Base-by-base conservation (phyloP, 495 filamentous ascomycete genomes). In the Choiromyces venosus region DNA sequence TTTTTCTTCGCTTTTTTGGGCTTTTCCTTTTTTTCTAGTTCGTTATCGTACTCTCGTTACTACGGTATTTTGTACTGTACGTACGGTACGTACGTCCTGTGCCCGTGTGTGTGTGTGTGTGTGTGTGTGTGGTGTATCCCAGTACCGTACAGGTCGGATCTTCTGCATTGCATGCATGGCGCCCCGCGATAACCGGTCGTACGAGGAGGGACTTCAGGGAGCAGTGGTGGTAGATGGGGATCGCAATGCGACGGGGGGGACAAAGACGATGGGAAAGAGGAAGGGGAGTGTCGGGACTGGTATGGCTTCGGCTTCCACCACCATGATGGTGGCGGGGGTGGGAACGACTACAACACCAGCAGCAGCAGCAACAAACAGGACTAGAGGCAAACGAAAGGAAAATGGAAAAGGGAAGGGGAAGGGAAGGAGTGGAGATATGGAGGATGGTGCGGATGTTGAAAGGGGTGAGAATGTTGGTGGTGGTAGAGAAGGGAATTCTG, bases 1-100 rank as follows among this genome's bases (percentile, higher is more conserved):
- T 72, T 74, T 76, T 76, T 52, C 69, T 77, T 74, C 69, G 72
- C 67, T 76, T 77, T 77, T 74, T 56, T 29, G 46, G 46, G n/a
- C 46, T 25, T 56, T 56, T 56, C 46, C 46, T 56, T 56, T 52
- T 56, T 52, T 56, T 56, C n/a, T 29, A 56, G 46, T 56, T 56
- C 10, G 46, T 29, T 56, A 56, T 12, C 46, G 46, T 29, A 3
- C 44, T 25, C 44, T 6, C 1, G 19, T 25, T 56, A 9, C n/a
- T n/a, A n/a, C n/a, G n/a, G n/a, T n/a, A n/a, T n/a, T n/a, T 29
- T 56, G 46, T 56, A 56, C 46, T 14, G 46, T 29, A 29, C n/a
- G n/a, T n/a, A n/a, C n/a, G n/a, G n/a, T n/a, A n/a, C n/a, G n/a
- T n/a, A n/a, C 46, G n/a, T 25, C 46, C n/a, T 56, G 46, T 56